phyloP scores from a whole-genome alignment of 2,329 filamentous ascomycete genomes.

The Chalara sp. region DNA sequence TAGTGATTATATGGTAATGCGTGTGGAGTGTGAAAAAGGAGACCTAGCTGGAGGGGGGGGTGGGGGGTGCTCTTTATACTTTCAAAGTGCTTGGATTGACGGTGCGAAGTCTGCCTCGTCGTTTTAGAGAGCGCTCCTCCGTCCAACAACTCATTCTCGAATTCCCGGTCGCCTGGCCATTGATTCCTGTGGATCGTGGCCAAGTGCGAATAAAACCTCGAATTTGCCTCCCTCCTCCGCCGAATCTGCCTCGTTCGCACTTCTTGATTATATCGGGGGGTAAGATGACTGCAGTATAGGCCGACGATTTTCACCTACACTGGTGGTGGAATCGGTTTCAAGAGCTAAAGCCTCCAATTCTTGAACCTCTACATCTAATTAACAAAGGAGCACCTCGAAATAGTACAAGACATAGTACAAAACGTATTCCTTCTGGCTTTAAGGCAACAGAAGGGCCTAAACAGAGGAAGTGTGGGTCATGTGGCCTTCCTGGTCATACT shows the following conservation, averaged over 20 bases:
- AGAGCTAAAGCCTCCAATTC: too few species aligned
- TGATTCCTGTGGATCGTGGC: not conserved
- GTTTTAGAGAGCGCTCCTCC: not conserved
- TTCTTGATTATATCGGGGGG: not conserved
- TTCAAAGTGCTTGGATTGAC: conserved; percentile 1
- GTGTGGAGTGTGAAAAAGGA: not conserved
- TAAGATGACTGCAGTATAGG: too few species aligned
- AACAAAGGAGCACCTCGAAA: too few species aligned
- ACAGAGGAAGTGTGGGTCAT: too few species aligned
- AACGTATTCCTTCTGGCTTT: too few species aligned
- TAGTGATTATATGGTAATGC: not conserved
- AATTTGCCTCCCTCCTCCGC: not conserved
- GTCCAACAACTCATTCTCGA: not conserved
- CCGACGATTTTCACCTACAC: too few species aligned
- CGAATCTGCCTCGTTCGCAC: not conserved
- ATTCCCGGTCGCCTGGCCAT: not conserved
- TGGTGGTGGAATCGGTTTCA: too few species aligned
- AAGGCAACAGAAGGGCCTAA: too few species aligned
- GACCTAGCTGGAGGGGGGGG: not conserved
- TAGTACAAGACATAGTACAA: too few species aligned
- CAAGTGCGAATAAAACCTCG: not conserved
- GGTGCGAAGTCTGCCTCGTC: conserved; percentile 1
- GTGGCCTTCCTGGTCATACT: too few species aligned
- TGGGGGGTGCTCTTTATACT: conserved; percentile 1
- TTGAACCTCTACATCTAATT: too few species aligned